Base-by-base conservation (phyloP, 331 rosid species). In the Quercus lobata region DNA sequence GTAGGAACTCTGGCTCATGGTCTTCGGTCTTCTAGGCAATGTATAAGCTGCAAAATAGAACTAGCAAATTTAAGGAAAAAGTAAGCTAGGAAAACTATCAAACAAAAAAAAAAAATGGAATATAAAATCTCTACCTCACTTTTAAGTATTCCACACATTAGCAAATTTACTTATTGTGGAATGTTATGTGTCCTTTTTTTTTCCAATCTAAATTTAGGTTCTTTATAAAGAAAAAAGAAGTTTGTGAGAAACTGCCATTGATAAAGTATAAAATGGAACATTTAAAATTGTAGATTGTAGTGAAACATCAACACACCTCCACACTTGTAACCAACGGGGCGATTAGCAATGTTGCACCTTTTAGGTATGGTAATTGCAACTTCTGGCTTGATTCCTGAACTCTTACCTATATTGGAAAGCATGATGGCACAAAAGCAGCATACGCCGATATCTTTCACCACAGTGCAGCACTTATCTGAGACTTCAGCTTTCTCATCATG, bases 301-400 rank as follows among this genome's bases (percentile, higher is more conserved):
- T 41, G 4, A 24, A 7, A n/a, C 19, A 7, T 27, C 32, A 25
- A 52, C 84, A 35, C 2, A 85, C 89, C 90, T 87, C 91, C 88
- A 72, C 90, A 88, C 73, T 85, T 78, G 79, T 58, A 85, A 29
- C 86, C 89, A n/a, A 85, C 61, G 0, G 92, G 88, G 52, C 86
- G 85, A 60, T 86, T 81, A 11, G 60, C 25, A 16, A 90, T 63
- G 71, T 85, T 76, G 32, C 91, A 90, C 27, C 88, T 88, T 78
- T 87, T 87, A 0, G 92, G 88, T 57, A 87, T 88, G 60, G 89
- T 88, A 5, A 87, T 44, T 5, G 89, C 90, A 29, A 89, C 5
- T 56, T 87, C 79, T 61, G 87, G 85, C 37, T 84, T 86, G 7
- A 41, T 63, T 18, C 92, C 89, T 46, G 86, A 63, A 18, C 7